phyloP scores from a whole-genome alignment of 306 rosid genomes.

The Sophora flavescens region DNA sequence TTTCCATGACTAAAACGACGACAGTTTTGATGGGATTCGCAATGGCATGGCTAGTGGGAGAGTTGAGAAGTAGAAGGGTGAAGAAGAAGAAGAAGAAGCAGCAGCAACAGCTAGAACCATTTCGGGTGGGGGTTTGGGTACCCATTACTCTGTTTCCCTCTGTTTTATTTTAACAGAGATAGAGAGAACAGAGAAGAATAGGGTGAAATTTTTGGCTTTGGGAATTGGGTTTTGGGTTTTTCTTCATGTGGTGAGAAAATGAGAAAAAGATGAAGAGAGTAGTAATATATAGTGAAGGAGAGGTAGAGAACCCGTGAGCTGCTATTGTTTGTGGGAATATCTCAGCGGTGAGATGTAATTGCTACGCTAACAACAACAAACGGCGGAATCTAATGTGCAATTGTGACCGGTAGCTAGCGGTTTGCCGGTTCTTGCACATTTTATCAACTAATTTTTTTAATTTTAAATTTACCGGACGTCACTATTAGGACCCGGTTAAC shows the following conservation, averaged over 20 bases:
- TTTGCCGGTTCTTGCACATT: too few relatives aligned
- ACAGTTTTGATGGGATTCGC: constrained; percentile 77
- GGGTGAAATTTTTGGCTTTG: not conserved
- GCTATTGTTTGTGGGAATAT: not conserved
- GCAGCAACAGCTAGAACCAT: not conserved
- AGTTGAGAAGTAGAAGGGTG: constrained; percentile 31
- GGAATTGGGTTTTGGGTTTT: not conserved
- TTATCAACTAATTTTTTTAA: too few relatives aligned
- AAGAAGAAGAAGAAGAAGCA: not conserved
- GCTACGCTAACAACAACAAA: too few relatives aligned
- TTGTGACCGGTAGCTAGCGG: too few relatives aligned
- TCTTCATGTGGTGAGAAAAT: not conserved
- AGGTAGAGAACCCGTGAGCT: constrained; percentile 12
- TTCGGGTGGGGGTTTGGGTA: too few relatives aligned
- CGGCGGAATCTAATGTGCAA: too few relatives aligned
- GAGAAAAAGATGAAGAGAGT: not conserved
- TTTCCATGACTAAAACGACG: constrained; percentile 89
- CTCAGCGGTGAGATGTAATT: not conserved
- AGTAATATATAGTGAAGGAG: not conserved
- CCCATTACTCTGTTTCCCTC: not conserved
- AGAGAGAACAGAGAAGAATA: not conserved
- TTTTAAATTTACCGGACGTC: too few relatives aligned
- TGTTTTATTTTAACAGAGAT: not conserved
- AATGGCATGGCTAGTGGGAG: not conserved
- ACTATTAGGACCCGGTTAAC: too few relatives aligned